A percentile compares a stretch with the other conserved stretches of the same genome.
Evolutionary conservation across 306 rosid species (phyloP).

Genomic region (Coriaria nepalensis): DNA sequence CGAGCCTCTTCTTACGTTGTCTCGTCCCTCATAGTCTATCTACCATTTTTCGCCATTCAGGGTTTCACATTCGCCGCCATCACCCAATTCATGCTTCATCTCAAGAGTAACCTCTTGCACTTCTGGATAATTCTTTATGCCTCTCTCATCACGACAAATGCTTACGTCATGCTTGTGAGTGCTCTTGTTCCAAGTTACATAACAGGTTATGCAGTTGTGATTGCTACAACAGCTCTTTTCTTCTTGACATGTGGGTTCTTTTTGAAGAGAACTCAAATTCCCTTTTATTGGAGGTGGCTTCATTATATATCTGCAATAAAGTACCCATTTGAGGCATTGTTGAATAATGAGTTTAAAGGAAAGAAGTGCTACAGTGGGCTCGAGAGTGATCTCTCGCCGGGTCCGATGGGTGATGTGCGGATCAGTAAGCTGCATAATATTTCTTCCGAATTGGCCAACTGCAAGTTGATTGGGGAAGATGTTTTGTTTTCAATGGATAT

Average conservation of each 20-base stretch:
- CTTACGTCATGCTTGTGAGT: constrained; percentile 83
- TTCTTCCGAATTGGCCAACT: background rate
- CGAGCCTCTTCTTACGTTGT: constrained; percentile 78
- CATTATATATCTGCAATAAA: constrained; percentile 80
- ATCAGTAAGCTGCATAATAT: constrained; percentile 19
- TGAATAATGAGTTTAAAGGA: constrained; percentile 64
- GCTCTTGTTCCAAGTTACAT: constrained; percentile 89
- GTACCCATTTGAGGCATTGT: constrained; percentile 79
- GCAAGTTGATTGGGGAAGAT: constrained; percentile 54
- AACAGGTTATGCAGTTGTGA: constrained; percentile 80
- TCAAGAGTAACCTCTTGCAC: constrained; percentile 25
- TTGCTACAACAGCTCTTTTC: constrained; percentile 88
- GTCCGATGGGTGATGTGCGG: constrained; percentile 48
- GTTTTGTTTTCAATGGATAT: constrained; percentile 54
- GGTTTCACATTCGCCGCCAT: constrained; percentile 77
- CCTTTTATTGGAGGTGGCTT: constrained; percentile 58
- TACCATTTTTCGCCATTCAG: constrained; percentile 77
- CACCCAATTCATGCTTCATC: constrained; percentile 39
- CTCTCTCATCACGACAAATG: constrained; percentile 72
- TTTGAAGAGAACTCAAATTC: constrained; percentile 55
- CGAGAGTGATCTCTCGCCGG: constrained; percentile 41
- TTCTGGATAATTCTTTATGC: constrained; percentile 72
- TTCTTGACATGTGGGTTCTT: constrained; percentile 83
- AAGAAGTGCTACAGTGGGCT: constrained; percentile 39
- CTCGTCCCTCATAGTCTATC: constrained; percentile 71